phyloP scores from a whole-genome alignment of 768 basidiomycete genomes.

The Clitopilus passeckerianus region DNA sequence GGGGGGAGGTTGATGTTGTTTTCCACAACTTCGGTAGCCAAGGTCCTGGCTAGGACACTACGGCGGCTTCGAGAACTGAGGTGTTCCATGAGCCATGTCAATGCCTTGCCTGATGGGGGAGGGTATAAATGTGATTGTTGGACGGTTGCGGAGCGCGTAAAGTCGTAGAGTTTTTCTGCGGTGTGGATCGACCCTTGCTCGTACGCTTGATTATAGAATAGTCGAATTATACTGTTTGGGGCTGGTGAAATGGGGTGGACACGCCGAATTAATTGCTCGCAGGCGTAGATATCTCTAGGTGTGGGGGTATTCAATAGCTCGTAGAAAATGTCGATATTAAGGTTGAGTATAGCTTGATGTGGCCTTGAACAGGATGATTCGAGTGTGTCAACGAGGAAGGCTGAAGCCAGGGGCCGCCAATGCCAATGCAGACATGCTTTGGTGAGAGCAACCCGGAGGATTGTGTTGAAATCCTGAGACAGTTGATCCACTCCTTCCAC shows the following conservation, averaged over 20 bases:
- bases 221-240: conserved; percentile 36
- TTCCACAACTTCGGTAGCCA: conserved; percentile 46
- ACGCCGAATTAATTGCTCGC: conserved; percentile 34
- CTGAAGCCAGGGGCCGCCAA: conserved; percentile 39
- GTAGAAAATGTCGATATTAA: conserved; percentile 41
- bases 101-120: conserved; percentile 37
- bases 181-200: conserved; percentile 20
- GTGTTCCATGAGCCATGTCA: conserved; percentile 51
- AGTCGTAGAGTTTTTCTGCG: conserved; percentile 42
- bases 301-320: conserved; percentile 31
- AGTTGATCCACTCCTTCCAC: conserved; percentile 30
- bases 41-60: conserved; percentile 39
- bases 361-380: conserved; percentile 5
- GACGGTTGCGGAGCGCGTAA: conserved; percentile 30
- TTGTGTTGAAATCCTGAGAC: conserved; percentile 36
- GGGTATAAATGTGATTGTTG: conserved; percentile 36
- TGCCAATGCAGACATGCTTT: conserved; percentile 51
- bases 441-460: conserved; percentile 44
- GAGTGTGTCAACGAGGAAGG: conserved; percentile 29
- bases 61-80: conserved; percentile 31
- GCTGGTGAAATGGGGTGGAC: conserved; percentile 31
- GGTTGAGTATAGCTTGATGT: conserved; percentile 20
- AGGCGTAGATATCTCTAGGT: conserved; percentile 28
- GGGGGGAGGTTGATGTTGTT: conserved; percentile 34
- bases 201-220: conserved; percentile 40